These are phyloP conservation scores for Plantago ovata DNA, from an alignment of 257 asterid genomes.

Conservation along the genomic window DNA sequence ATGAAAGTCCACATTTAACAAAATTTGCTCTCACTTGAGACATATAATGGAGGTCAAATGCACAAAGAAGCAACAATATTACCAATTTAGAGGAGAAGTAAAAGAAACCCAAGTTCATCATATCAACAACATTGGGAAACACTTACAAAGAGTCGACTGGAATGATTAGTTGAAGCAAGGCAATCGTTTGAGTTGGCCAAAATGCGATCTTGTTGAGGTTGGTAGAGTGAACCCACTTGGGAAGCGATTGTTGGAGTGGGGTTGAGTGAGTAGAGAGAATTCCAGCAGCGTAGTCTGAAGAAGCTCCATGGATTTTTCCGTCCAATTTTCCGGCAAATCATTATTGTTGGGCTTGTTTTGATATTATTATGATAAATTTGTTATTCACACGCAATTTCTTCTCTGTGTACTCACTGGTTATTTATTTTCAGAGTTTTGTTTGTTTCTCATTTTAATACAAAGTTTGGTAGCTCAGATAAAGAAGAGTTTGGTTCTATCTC, in stretches of 20 bases:
- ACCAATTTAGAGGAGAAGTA: not conserved
- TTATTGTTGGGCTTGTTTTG: slow-evolving; percentile 10
- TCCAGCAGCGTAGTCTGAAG: slow-evolving; percentile 43
- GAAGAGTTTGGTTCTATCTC: no score
- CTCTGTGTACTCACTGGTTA: no score
- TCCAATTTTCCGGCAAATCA: slow-evolving; percentile 53
- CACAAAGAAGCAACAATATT: no score
- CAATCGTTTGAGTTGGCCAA: slow-evolving; percentile 26
- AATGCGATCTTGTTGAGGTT: slow-evolving; percentile 20
- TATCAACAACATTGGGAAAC: not conserved
- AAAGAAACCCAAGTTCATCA: not conserved
- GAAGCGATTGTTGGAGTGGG: slow-evolving; percentile 23
- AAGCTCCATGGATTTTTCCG: slow-evolving; percentile 33
- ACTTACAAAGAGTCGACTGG: slow-evolving; percentile 33
- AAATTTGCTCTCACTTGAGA: no score
- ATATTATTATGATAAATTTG: not conserved
- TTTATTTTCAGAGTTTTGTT: no score
- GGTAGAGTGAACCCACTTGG: slow-evolving; percentile 25
- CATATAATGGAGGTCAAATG: no score
- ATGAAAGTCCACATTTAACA: no score
- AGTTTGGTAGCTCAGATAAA: no score
- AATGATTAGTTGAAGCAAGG: slow-evolving; percentile 22
- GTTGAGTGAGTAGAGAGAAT: slow-evolving; percentile 35
- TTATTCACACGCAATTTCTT: not conserved
- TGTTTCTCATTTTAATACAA: no score